phyloP scores from a whole-genome alignment of 1,139 yeast species.

The Zhuliangozyma blackwelliae region DNA sequence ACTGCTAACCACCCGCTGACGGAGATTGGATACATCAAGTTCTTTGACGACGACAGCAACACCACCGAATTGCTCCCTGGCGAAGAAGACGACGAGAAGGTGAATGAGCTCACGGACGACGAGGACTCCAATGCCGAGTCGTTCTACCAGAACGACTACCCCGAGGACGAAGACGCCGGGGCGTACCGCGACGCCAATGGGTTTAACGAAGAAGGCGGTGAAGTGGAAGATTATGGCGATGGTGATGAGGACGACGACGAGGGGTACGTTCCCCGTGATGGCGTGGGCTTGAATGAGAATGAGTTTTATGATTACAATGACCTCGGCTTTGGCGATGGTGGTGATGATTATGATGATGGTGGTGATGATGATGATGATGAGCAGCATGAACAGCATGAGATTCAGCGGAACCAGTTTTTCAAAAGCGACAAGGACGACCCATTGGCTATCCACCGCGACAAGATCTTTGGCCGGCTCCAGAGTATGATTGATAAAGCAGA shows the following conservation, averaged over 20 bases:
- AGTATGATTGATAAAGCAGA: slow-evolving; percentile 32
- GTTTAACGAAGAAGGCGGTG: slow-evolving; percentile 13
- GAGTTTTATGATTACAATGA: slow-evolving; percentile 14
- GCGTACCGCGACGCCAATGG: slow-evolving; percentile 20
- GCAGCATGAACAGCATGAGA: slow-evolving; percentile 12
- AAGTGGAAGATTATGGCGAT: slow-evolving; percentile 29
- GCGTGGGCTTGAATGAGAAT: slow-evolving; percentile 18
- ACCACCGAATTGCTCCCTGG: slow-evolving; percentile 22
- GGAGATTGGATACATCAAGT: slow-evolving; percentile 62
- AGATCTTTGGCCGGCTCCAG: slow-evolving; percentile 54
- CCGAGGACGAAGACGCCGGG: slow-evolving; percentile 80
- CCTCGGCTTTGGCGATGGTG: slow-evolving; percentile 9
- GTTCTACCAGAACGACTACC: slow-evolving; percentile 88
- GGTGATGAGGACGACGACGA: slow-evolving; percentile 18
- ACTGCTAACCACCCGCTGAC: slow-evolving; percentile 51
- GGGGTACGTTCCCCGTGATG: slow-evolving; percentile 34
- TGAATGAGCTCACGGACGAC: slow-evolving; percentile 29
- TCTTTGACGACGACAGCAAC: slow-evolving; percentile 61
- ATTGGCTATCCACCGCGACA: slow-evolving; percentile 59
- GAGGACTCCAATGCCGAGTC: slow-evolving; percentile 70
- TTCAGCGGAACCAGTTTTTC: slow-evolving; percentile 46
- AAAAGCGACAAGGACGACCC: slow-evolving; percentile 54
- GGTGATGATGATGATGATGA: slow-evolving; percentile 14
- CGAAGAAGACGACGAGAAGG: slow-evolving; percentile 46
- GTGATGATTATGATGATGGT: slow-evolving; percentile 20